A percentile compares a stretch with the other conserved stretches of the same genome.
Evolutionary conservation across 176 grass and related monocot genomes (phyloP).

Genomic region (Oryza meridionalis): DNA sequence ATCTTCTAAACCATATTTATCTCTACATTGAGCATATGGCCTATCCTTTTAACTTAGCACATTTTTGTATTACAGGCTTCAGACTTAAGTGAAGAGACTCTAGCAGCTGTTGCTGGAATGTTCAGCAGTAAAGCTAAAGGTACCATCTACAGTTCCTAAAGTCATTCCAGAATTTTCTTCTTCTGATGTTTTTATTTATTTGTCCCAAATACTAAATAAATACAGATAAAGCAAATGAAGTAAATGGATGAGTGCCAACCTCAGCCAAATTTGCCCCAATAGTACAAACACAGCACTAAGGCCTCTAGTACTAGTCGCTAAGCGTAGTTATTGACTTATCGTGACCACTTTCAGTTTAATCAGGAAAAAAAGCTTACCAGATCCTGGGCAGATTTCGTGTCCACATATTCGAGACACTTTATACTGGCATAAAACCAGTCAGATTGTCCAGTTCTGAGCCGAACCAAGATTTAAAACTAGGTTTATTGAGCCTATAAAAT

Average conservation of each 20-base stretch:
- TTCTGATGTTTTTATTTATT: conserved; percentile 24
- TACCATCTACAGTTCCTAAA: conserved; percentile 43
- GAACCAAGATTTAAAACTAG: background rate
- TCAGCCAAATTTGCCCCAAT: background rate
- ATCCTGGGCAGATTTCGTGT: background rate
- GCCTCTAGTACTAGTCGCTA: background rate
- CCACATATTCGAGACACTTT: background rate
- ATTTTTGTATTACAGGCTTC: conserved; percentile 67
- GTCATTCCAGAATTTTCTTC: conserved; percentile 9
- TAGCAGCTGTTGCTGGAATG: conserved; percentile 96
- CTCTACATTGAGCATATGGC: background rate
- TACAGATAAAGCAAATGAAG: background rate
- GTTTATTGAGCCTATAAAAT: background rate
- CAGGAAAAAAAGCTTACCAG: background rate
- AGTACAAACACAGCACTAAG: background rate
- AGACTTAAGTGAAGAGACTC: conserved; percentile 94
- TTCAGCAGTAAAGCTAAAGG: conserved; percentile 99
- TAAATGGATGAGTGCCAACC: background rate
- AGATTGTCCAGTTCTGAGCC: background rate
- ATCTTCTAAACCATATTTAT: conserved; percentile 7
- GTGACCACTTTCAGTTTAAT: background rate
- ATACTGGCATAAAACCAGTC: background rate
- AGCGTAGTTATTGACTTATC: background rate
- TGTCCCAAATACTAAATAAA: conserved; percentile 11
- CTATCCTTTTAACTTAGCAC: conserved; percentile 37